Evolutionary conservation across 2,329 filamentous ascomycete species (phyloP).

Genomic region (Cordyceps javanica): DNA sequence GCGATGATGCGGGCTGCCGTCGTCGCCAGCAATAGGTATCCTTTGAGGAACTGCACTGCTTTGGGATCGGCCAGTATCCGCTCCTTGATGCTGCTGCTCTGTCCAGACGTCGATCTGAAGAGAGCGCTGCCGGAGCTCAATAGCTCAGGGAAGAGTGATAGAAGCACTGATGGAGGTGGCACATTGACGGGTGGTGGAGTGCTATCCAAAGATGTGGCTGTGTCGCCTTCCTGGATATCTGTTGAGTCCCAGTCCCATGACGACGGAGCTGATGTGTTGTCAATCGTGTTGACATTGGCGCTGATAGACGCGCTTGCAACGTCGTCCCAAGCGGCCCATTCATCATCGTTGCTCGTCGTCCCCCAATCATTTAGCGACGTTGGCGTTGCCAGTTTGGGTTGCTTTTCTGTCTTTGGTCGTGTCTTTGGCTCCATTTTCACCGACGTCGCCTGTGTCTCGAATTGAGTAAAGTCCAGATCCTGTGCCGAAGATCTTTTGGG

Average conservation of each 20-base stretch:
- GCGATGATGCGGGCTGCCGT: constrained; percentile 77
- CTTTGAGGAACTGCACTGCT: constrained; percentile 56
- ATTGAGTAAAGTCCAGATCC: not conserved
- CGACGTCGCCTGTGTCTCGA: not conserved
- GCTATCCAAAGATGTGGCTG: constrained; percentile 22
- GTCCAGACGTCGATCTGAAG: constrained; percentile 58
- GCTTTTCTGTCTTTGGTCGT: not conserved
- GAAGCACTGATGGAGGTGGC: constrained; percentile 77
- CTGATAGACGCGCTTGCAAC: constrained; percentile 20
- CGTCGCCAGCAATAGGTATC: constrained; percentile 56
- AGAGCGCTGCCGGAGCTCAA: constrained; percentile 61
- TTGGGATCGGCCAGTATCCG: constrained; percentile 57
- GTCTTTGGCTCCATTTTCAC: not conserved
- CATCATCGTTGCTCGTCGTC: constrained; percentile 30
- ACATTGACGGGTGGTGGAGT: constrained; percentile 71
- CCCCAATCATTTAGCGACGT: constrained; percentile 1
- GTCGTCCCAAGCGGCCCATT: constrained; percentile 49
- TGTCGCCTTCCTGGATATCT: constrained; percentile 21
- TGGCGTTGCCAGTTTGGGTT: not conserved
- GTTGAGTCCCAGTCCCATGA: constrained; percentile 47
- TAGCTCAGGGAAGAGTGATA: constrained; percentile 68
- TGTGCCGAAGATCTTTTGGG: not conserved
- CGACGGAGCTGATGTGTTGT: constrained; percentile 17
- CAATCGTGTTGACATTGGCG: constrained; percentile 6
- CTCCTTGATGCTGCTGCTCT: constrained; percentile 52